A percentile compares a stretch with the other conserved stretches of the same genome.
Evolutionary conservation across 192 early-diverging fungal species (phyloP).

Genomic region (Backusella luteola): DNA sequence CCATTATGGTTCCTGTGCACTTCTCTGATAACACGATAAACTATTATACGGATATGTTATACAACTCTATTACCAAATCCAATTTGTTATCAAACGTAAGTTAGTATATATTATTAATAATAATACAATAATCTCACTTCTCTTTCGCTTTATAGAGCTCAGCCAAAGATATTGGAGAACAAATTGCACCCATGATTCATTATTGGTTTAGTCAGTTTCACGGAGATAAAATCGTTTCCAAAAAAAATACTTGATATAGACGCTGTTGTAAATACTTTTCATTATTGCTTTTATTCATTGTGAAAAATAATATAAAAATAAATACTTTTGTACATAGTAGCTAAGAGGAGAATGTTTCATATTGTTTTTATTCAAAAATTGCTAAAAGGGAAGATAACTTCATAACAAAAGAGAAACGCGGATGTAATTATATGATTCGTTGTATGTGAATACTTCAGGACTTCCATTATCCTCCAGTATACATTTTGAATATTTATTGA

Average conservation of each 20-base stretch:
- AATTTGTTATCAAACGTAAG: background rate
- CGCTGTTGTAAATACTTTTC: background rate
- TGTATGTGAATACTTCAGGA: too few relatives aligned
- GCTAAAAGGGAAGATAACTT: too few relatives aligned
- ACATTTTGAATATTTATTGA: too few relatives aligned
- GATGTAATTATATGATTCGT: too few relatives aligned
- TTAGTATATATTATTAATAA: background rate
- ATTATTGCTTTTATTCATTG: background rate
- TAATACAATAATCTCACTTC: background rate
- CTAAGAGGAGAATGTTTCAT: too few relatives aligned
- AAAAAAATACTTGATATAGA: background rate
- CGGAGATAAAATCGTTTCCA: background rate
- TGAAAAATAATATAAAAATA: background rate
- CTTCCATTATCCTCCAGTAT: too few relatives aligned
- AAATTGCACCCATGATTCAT: background rate
- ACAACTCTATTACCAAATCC: background rate
- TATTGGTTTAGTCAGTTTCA: background rate
- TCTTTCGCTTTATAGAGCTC: background rate
- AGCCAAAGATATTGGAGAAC: conserved; percentile 8
- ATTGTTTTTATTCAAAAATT: too few relatives aligned
- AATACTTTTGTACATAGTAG: too few relatives aligned
- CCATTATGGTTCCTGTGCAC: background rate
- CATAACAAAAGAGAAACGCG: too few relatives aligned
- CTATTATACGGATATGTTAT: background rate
- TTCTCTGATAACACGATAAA: background rate